Evolutionary conservation across 306 rosid species (phyloP), one percentile per base, ranked within the genome.

Genomic region (Trichosanthes truncata): DNA sequence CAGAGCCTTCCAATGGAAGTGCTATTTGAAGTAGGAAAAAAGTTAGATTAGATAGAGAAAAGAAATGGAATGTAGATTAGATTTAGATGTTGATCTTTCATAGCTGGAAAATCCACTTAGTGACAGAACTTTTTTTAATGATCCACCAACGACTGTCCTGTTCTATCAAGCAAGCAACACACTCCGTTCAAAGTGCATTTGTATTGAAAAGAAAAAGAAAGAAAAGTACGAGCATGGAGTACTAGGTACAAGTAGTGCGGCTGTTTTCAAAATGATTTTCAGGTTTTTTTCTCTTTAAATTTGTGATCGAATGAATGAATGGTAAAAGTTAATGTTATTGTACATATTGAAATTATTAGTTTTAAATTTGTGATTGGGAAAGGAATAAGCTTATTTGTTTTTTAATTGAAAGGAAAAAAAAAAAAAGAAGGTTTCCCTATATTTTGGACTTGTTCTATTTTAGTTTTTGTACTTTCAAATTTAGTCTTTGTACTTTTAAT

Each of bases 121-220:
- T 46, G 25, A 48, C 59, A 25, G 21, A 46, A 26, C 59, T 48
- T 73, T 46, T 14, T 46, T 72, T 72, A 72, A 72, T 73, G 77
- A 46, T 73, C 77, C 77, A 73, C 56, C 59, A 45, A 73, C 9
- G 15, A 73, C 25, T 49, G 77, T 73, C 77, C 25, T 15, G 59
- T 26, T 73, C 77, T 73, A 26, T 26, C 77, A 8, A 72, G 46
- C 59, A 48, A 45, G 15, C 36, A 48, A 48, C 59, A 73, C 40
- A 3, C 77, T 73, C 77, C 59, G 25, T 26, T 73, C 7, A 73
- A 73, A 73, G 77, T 73, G 77, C 77, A 14, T 72, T 72, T 72
- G 77, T 40, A 72, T 72, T 72, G 57, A 72, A 72, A 46, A 72
- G 23, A 26, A 25, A 45, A 7, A 26, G 1, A 45, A 3, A 72